phyloP scores from a whole-genome alignment of 805 yeast species.

The Metschnikowia orientalis region DNA sequence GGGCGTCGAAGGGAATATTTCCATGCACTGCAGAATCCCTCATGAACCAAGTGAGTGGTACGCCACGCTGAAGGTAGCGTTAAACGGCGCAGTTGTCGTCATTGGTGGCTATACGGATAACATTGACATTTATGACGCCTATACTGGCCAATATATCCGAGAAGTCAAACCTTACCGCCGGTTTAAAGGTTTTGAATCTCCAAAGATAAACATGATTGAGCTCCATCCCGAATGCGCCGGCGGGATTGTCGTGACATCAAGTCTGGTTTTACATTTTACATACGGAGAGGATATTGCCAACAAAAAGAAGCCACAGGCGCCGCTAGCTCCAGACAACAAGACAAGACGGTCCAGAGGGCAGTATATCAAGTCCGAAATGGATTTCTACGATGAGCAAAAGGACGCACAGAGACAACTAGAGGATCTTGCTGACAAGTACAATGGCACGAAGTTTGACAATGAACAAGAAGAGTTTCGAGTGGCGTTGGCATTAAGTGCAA shows the following conservation, averaged over 20 bases:
- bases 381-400: constrained; percentile 32
- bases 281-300: constrained; percentile 12
- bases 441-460: constrained; percentile 36
- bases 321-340: constrained; percentile 14
- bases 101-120: constrained; percentile 19
- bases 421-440: constrained; percentile 39
- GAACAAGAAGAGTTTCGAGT: constrained; percentile 26
- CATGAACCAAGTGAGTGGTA: constrained; percentile 22
- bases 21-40: constrained; percentile 13
- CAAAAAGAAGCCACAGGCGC: constrained; percentile 16
- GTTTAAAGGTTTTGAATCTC: constrained; percentile 12
- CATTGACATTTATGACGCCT: constrained; percentile 19
- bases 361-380: constrained; percentile 31
- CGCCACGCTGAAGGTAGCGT: constrained; percentile 26
- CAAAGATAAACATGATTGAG: constrained; percentile 16
- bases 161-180: constrained; percentile 16
- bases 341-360: constrained; percentile 13
- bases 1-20: constrained; percentile 9
- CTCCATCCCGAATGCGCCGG: constrained; percentile 14
- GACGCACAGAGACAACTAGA: constrained; percentile 22
- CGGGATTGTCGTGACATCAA: constrained; percentile 18
- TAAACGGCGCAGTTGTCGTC: constrained; percentile 31
- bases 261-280: constrained; percentile 16
- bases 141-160: constrained; percentile 17
- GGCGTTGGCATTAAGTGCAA: constrained; percentile 23